Base-by-base conservation (phyloP, 2,329 filamentous ascomycete genomes). In the Coleophoma cylindrospora region DNA sequence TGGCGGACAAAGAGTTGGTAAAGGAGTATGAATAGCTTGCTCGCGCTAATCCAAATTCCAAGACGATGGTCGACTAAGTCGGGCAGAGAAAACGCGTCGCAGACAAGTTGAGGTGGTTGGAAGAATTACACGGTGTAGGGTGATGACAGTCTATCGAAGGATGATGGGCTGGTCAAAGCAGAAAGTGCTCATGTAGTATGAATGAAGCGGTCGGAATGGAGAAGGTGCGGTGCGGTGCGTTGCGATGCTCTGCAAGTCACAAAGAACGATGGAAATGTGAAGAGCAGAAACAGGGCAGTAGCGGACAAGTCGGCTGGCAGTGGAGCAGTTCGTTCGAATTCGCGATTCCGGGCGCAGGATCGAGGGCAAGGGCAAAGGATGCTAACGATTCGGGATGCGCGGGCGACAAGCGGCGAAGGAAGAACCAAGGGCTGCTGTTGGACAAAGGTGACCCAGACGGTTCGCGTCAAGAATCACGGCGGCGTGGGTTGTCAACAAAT, bases 231-330 rank as follows among this genome's bases (percentile, higher is more conserved):
- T 40, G 32, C n/a, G 37, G 17, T 21, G 54, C n/a, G 37, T 5
- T 21, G 54, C 56, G 57, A 54, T 57, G 60, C 54, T 61, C 60
- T 57, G 56, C 54, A 59, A 53, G 57, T 57, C 58, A 61, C 57
- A 59, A 61, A 59, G 56, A 59, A 55, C 56, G 51, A 52, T 50
- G 38, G 54, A 37, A 44, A 22, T 47, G 50, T 52, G 51, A 52
- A 55, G 58, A 55, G 54, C 50, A 52, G 41, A 51, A 27, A 27
- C 27, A 27, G 27, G 27, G 27, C 27, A 27, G 7, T 2, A 27
- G 27, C 27, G 27, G 9, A 27, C 3, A 27, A 27, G 27, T 10
- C 27, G 27, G 27, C 27, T 27, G 27, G 27, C 6, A 27, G 27
- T 27, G 27, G 27, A 27, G 27, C 27, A 8, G 27, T 27, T 8